Evolutionary conservation across 2,329 filamentous ascomycete genomes (phyloP).

Genomic region (Cercospora nicotianae): DNA sequence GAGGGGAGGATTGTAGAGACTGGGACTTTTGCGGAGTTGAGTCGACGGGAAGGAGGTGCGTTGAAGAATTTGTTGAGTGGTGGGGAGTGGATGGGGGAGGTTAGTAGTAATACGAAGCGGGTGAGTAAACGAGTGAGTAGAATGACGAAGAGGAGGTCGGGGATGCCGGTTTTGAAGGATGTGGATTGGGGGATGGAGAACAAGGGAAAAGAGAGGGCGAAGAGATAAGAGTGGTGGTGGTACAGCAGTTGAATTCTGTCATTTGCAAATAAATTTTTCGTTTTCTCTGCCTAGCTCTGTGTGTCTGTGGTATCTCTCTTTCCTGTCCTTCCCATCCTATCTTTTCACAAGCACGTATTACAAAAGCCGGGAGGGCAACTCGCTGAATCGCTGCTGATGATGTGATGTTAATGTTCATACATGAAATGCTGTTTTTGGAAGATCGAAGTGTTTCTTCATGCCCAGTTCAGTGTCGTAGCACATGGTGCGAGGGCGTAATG

Average conservation of each 20-base stretch:
- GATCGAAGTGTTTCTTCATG: neutral
- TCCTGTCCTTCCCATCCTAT: neutral
- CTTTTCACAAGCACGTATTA: neutral
- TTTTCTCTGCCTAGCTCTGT: neutral
- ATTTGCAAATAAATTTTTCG: neutral
- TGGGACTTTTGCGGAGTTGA: conserved; percentile 65
- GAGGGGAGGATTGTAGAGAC: conserved; percentile 66
- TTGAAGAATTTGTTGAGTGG: conserved; percentile 44
- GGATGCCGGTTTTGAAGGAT: conserved; percentile 17
- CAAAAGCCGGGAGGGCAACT: neutral
- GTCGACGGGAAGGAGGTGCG: conserved; percentile 39
- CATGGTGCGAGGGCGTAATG: neutral
- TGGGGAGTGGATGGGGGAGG: conserved; percentile 33
- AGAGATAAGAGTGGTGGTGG: neutral
- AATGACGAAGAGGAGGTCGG: conserved; percentile 8
- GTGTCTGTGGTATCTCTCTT: neutral
- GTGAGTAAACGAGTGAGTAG: conserved; percentile 3
- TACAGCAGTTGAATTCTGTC: neutral
- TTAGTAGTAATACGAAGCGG: conserved; percentile 7
- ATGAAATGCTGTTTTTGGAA: neutral
- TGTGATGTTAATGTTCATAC: neutral
- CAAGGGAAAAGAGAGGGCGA: neutral
- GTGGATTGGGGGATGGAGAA: conserved; percentile 12
- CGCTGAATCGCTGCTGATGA: neutral
- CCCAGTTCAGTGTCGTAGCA: neutral